phyloP scores from a whole-genome alignment of 176 grass and related monocot genomes.

The Musa schizocarpa region DNA sequence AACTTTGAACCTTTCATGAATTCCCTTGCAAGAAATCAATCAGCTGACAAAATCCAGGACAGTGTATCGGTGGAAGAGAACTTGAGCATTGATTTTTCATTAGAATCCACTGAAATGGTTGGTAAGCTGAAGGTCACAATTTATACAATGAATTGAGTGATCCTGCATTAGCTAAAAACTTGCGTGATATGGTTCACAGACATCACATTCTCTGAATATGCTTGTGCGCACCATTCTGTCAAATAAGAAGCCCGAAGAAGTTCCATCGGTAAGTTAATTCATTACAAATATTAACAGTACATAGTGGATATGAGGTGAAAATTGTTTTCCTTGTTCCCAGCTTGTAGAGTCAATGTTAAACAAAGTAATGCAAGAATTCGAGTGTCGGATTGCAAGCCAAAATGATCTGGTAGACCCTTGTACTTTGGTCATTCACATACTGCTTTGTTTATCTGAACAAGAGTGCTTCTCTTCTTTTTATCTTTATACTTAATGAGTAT shows the following conservation, averaged over 20 bases:
- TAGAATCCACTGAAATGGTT: conserved; percentile 60
- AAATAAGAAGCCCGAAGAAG: conserved; percentile 82
- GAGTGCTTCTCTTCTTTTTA: conserved; percentile 5
- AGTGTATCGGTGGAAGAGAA: conserved; percentile 42
- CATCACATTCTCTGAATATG: conserved; percentile 54
- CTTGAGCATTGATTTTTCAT: conserved; percentile 39
- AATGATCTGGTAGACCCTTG: conserved; percentile 42
- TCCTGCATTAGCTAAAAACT: conserved; percentile 6
- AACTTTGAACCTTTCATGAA: conserved; percentile 74
- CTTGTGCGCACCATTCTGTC: conserved; percentile 61
- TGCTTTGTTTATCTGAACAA: conserved; percentile 9
- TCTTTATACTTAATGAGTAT: neutral
- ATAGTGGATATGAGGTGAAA: conserved; percentile 4
- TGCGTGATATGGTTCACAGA: conserved; percentile 36
- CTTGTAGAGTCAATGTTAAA: conserved; percentile 67
- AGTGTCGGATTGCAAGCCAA: conserved; percentile 40
- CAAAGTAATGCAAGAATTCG: conserved; percentile 77
- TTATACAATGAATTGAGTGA: neutral
- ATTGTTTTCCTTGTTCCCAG: conserved; percentile 34
- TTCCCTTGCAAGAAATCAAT: conserved; percentile 50
- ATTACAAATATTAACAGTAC: neutral
- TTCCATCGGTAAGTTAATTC: conserved; percentile 55
- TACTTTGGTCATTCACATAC: neutral
- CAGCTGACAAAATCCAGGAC: conserved; percentile 27
- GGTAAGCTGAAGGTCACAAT: neutral